Percentiles rank a stretch among this genome's conserved stretches.
Conservation (phyloP, 2,329 filamentous ascomycete species). For the Cladophialophora immunda region DNA sequence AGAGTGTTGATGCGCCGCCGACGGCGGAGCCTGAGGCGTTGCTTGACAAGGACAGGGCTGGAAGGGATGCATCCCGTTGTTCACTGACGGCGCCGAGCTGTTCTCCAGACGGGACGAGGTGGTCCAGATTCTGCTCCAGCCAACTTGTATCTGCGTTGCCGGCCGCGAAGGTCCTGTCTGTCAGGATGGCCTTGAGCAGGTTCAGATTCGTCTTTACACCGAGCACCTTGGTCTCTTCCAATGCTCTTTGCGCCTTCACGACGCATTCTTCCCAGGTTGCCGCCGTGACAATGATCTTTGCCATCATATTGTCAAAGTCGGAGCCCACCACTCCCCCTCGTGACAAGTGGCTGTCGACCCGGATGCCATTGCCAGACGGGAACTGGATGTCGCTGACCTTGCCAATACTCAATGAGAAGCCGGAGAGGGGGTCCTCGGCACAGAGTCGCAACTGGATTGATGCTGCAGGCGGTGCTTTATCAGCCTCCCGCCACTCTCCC, state of each 20-base stretch:
- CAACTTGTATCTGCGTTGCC: conserved; percentile 65
- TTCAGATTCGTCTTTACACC: conserved; percentile 68
- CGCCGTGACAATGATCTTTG: conserved; percentile 67
- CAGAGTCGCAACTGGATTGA: conserved; percentile 68
- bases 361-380: conserved; percentile 65
- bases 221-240: conserved; percentile 63
- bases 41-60: conserved; percentile 12
- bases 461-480: conserved; percentile 49
- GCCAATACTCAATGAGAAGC: conserved; percentile 68
- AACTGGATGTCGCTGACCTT: conserved; percentile 64
- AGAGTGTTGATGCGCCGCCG: conserved; percentile 52
- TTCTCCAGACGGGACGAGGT: conserved; percentile 50
- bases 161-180: conserved; percentile 58
- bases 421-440: conserved; percentile 62
- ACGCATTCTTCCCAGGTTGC: conserved; percentile 62
- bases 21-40: conserved; percentile 28
- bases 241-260: conserved; percentile 62
- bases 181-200: conserved; percentile 63
- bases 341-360: conserved; percentile 66
- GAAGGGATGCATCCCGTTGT: conserved; percentile 9
- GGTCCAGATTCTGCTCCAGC: conserved; percentile 61
- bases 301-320: conserved; percentile 67
- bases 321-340: conserved; percentile 58
- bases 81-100: conserved; percentile 31
- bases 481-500: conserved; percentile 43